phyloP scores from a whole-genome alignment of 768 basidiomycete genomes.

The Podaxis sp. region DNA sequence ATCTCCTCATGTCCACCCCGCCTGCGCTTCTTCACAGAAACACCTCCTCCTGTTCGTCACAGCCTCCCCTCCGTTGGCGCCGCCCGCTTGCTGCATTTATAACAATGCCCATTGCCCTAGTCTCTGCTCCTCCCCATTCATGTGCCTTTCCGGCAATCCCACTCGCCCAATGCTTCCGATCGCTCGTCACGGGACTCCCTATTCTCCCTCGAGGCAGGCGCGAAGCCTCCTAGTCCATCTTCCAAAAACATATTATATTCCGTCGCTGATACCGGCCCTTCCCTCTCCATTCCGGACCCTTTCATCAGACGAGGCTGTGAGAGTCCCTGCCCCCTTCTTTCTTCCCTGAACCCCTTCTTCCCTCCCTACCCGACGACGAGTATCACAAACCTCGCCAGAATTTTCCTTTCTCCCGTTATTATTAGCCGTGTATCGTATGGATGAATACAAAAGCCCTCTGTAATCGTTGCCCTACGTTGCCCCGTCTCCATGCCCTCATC shows the following conservation, averaged over 20 bases:
- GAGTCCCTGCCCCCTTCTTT: background rate
- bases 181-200: background rate
- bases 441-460: background rate
- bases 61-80: background rate
- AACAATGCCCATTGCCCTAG: conserved; percentile 9
- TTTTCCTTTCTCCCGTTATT: background rate
- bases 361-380: background rate
- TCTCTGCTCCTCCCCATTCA: background rate
- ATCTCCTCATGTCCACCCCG: background rate
- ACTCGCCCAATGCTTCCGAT: conserved; percentile 4
- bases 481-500: background rate
- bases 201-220: background rate
- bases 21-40: conserved; percentile 6
- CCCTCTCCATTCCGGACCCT: background rate
- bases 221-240: background rate
- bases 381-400: background rate
- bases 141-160: conserved; percentile 3
- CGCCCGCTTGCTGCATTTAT: background rate
- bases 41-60: background rate
- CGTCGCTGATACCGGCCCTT: conserved; percentile 2
- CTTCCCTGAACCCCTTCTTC: background rate
- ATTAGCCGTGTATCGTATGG: background rate
- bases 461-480: background rate
- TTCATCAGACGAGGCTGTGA: background rate
- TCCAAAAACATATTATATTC: conserved; percentile 1